Conservation (phyloP, 352 stramenopile species). For the Globisporangium sylvaticum region DNA sequence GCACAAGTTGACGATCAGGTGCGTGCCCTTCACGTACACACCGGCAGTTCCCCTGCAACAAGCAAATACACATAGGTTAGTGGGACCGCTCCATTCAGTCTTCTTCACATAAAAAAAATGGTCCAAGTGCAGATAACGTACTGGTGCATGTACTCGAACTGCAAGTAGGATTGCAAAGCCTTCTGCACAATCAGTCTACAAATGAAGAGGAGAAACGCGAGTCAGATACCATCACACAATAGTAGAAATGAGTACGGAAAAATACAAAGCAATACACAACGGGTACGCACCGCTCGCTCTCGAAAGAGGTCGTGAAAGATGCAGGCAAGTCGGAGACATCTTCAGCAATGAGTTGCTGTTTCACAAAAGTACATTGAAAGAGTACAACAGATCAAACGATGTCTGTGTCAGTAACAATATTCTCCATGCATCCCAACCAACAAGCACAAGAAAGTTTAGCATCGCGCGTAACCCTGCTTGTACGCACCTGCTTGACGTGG, state of each 20-base stretch:
- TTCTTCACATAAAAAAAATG: not conserved
- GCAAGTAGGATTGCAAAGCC: slow-evolving; percentile 71
- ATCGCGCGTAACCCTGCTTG: not conserved
- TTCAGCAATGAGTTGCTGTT: slow-evolving; percentile 40
- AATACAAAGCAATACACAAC: not conserved
- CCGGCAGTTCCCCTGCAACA: slow-evolving; percentile 58
- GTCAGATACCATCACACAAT: slow-evolving; percentile 1
- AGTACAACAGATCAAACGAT: not conserved
- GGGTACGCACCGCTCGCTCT: slow-evolving; percentile 59
- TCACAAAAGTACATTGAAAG: not conserved
- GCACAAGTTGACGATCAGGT: slow-evolving; percentile 73
- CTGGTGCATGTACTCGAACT: slow-evolving; percentile 84
- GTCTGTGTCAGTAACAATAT: not conserved
- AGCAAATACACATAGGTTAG: slow-evolving; percentile 1
- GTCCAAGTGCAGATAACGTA: slow-evolving; percentile 11
- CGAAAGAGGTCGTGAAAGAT: slow-evolving; percentile 39
- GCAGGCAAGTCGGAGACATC: slow-evolving; percentile 48
- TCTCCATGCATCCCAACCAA: not conserved
- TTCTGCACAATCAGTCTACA: slow-evolving; percentile 54
- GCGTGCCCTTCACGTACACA: slow-evolving; percentile 68
- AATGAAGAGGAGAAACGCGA: not conserved
- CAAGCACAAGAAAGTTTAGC: not conserved
- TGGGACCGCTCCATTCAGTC: slow-evolving; percentile 2
- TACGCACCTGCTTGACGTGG: slow-evolving; percentile 69
- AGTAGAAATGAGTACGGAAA: not conserved